Conservation (phyloP, 257 asterid genomes). For the Solanum phureja region DNA sequence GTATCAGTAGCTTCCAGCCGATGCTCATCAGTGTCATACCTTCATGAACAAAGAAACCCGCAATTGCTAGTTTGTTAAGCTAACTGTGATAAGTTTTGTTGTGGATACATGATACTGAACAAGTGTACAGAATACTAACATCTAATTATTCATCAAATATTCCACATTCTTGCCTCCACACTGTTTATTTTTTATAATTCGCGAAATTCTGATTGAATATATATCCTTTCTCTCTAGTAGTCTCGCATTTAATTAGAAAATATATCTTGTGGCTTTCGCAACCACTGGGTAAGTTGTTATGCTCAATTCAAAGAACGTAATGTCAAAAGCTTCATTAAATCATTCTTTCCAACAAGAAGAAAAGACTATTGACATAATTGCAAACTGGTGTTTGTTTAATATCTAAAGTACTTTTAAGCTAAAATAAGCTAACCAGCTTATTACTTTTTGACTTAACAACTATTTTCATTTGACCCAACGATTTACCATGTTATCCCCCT, state of each 20-base stretch:
- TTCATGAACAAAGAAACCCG: not conserved
- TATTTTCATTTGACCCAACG: too few species aligned
- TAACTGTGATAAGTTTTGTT: not conserved
- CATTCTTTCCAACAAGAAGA: not conserved
- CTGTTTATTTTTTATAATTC: not conserved
- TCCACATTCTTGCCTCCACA: not conserved
- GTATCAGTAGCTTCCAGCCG: not conserved
- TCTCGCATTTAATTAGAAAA: not conserved
- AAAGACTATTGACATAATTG: too few species aligned
- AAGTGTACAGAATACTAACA: not conserved
- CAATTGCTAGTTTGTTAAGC: not conserved
- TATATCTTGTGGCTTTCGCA: not conserved
- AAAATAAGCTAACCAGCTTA: too few species aligned
- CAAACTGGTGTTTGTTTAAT: too few species aligned
- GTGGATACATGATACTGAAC: not conserved
- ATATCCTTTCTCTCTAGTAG: not conserved
- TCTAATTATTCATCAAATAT: not conserved
- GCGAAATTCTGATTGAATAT: not conserved
- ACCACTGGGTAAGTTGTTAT: not conserved
- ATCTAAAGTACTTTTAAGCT: too few species aligned
- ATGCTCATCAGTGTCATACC: not conserved
- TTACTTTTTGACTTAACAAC: too few species aligned
- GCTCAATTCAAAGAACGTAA: not conserved
- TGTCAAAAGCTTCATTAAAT: not conserved
- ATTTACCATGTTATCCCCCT: too few species aligned